Conservation (phyloP, 1,139 yeast genomes). For the Taphrina deformans region DNA sequence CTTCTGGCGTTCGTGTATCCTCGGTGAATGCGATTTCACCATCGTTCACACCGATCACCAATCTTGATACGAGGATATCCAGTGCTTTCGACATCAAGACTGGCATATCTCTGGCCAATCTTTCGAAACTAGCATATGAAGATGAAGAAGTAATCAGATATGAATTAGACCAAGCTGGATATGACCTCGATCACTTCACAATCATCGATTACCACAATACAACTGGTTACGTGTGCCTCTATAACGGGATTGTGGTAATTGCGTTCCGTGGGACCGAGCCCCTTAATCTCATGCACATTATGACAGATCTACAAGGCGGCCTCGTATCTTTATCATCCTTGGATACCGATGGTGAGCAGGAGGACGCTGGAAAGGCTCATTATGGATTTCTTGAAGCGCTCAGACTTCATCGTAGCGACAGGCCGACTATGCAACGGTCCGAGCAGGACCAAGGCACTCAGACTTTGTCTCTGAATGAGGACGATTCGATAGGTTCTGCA, state of each 20-base stretch:
- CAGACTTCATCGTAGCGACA: conserved; percentile 19
- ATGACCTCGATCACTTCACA: conserved; percentile 2
- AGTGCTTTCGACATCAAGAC: conserved; percentile 2
- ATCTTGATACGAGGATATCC: not conserved
- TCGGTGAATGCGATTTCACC: conserved; percentile 25
- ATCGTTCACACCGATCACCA: conserved; percentile 9
- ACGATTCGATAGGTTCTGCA: conserved; percentile 11
- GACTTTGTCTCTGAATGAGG: conserved; percentile 5
- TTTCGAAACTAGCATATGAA: conserved; percentile 28
- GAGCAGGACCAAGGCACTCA: not conserved
- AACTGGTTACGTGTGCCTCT: conserved; percentile 12
- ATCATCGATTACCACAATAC: conserved; percentile 26
- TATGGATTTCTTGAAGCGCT: conserved; percentile 32
- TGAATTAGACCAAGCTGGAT: conserved; percentile 24
- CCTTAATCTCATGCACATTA: conserved; percentile 29
- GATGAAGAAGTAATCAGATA: conserved; percentile 16
- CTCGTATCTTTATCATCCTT: conserved; percentile 19
- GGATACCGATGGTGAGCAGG: conserved; percentile 2
- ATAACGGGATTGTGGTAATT: conserved; percentile 18
- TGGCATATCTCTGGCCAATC: conserved; percentile 26
- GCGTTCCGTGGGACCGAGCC: conserved; percentile 31
- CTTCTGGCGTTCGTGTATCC: conserved; percentile 25
- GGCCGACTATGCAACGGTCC: not conserved
- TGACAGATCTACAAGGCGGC: conserved; percentile 30
- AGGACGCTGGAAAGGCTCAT: conserved; percentile 25